Evolutionary conservation across 2,329 filamentous ascomycete species (phyloP).

Genomic region (Pseudophaeomoniella oleicola): DNA sequence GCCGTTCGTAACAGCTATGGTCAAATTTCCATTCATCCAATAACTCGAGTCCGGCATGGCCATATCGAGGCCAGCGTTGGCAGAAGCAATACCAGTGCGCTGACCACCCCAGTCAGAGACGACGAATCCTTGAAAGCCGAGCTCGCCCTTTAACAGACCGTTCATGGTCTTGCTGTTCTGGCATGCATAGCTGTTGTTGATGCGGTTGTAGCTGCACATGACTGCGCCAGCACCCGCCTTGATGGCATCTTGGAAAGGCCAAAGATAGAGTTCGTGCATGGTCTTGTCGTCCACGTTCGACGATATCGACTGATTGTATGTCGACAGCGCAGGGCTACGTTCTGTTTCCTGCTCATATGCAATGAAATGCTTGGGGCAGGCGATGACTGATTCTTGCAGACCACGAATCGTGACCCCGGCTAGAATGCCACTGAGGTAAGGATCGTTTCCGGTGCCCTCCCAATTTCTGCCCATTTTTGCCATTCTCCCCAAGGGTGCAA

Average conservation of each 20-base stretch:
- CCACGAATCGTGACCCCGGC: conserved; percentile 24
- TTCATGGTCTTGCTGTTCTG: conserved; percentile 68
- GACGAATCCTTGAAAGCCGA: conserved; percentile 69
- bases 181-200: conserved; percentile 70
- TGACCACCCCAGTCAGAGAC: conserved; percentile 72
- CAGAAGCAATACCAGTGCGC: conserved; percentile 51
- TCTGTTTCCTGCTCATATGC: conserved; percentile 45
- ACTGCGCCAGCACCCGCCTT: conserved; percentile 41
- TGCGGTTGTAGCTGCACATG: conserved; percentile 47
- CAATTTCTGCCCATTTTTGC: conserved; percentile 27
- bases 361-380: conserved; percentile 38
- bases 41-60: conserved; percentile 54
- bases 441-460: conserved; percentile 29
- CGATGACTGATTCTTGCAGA: conserved; percentile 25
- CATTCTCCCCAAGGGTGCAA: conserved; percentile 27
- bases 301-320: conserved; percentile 36
- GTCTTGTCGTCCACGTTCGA: conserved; percentile 52
- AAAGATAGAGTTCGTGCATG: conserved; percentile 51
- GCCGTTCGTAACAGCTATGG: conserved; percentile 45
- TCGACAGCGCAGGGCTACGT: conserved; percentile 22
- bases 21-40: conserved; percentile 14
- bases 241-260: conserved; percentile 50
- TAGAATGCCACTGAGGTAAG: conserved; percentile 26
- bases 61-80: conserved; percentile 68
- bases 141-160: conserved; percentile 60